Evolutionary conservation across 2,329 filamentous ascomycete species (phyloP).

Genomic region (Colletotrichum limetticola): DNA sequence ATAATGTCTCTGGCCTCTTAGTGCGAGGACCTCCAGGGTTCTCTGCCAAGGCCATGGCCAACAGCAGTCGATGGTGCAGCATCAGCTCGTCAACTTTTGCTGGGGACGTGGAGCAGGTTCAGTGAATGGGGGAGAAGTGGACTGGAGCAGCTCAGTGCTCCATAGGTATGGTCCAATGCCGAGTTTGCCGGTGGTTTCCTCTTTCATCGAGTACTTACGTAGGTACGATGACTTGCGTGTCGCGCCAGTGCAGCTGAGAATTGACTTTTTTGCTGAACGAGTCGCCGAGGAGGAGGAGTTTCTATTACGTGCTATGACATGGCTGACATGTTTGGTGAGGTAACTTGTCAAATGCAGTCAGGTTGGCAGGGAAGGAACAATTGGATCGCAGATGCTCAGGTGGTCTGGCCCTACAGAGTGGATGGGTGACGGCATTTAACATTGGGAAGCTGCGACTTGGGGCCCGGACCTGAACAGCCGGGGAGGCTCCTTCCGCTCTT

Average conservation of each 20-base stretch:
- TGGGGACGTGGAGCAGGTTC: slow-evolving; percentile 3
- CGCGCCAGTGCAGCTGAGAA: neutral
- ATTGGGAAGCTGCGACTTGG: slow-evolving; percentile 1
- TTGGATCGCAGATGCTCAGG: neutral
- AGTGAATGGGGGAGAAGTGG: neutral
- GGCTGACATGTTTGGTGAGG: neutral
- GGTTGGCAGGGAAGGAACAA: neutral
- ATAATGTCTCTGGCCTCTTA: neutral
- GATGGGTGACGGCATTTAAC: slow-evolving; percentile 19
- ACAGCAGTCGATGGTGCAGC: neutral
- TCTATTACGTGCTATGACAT: slow-evolving; percentile 5
- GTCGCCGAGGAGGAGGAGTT: neutral
- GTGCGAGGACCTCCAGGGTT: slow-evolving; percentile 3
- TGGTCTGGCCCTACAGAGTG: neutral
- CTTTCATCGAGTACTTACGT: neutral
- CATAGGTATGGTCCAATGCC: slow-evolving; percentile 2
- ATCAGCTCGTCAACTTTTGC: neutral
- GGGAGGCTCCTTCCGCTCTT: slow-evolving; percentile 34
- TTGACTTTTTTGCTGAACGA: neutral
- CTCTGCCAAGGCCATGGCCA: slow-evolving; percentile 25
- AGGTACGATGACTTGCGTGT: neutral
- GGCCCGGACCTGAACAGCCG: slow-evolving; percentile 16
- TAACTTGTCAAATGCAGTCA: neutral
- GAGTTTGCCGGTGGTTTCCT: slow-evolving; percentile 25
- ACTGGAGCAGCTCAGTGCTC: neutral